A percentile compares a stretch with the other conserved stretches of the same genome.
Conservation (phyloP, 768 basidiomycete species). For the Butyriboletus loyo region DNA sequence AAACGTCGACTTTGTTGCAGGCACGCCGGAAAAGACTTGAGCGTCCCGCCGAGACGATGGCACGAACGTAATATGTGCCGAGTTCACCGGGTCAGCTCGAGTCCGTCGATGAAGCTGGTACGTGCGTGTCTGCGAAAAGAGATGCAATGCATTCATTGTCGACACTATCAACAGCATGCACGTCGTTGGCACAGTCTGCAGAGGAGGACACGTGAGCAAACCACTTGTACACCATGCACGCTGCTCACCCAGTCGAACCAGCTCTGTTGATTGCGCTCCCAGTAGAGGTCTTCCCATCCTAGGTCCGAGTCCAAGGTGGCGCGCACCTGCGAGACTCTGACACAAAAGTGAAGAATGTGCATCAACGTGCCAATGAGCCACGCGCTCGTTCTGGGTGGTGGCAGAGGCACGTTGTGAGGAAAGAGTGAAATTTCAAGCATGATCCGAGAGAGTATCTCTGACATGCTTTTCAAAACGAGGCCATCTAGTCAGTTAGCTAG, state of each 20-base stretch:
- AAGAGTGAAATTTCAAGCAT: constrained; percentile 80
- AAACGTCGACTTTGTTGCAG: constrained; percentile 44
- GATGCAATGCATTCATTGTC: constrained; percentile 57
- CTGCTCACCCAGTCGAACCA: constrained; percentile 80
- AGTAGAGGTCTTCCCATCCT: constrained; percentile 78
- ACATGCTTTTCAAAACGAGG: constrained; percentile 42
- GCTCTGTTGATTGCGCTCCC: constrained; percentile 56
- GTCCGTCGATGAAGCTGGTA: constrained; percentile 64
- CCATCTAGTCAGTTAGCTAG: constrained; percentile 12
- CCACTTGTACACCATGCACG: constrained; percentile 6
- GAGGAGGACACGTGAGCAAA: constrained; percentile 9
- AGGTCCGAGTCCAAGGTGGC: constrained; percentile 61
- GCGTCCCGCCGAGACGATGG: constrained; percentile 36
- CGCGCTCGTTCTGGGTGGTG: constrained; percentile 62
- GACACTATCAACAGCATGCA: constrained; percentile 53
- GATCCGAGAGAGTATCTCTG: constrained; percentile 65
- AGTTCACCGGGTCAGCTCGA: constrained; percentile 58
- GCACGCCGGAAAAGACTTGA: constrained; percentile 27
- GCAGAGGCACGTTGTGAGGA: constrained; percentile 77
- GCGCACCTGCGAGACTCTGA: constrained; percentile 57
- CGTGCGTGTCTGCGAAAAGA: constrained; percentile 65
- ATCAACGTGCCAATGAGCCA: constrained; percentile 59
- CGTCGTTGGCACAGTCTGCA: constrained; percentile 64
- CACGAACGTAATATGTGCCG: constrained; percentile 68
- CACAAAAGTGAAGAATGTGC: constrained; percentile 66